Percentiles rank a stretch among this genome's conserved stretches.
Evolutionary conservation across 2,329 filamentous ascomycete species (phyloP).

Genomic region (Aspergillus spinulosporus): DNA sequence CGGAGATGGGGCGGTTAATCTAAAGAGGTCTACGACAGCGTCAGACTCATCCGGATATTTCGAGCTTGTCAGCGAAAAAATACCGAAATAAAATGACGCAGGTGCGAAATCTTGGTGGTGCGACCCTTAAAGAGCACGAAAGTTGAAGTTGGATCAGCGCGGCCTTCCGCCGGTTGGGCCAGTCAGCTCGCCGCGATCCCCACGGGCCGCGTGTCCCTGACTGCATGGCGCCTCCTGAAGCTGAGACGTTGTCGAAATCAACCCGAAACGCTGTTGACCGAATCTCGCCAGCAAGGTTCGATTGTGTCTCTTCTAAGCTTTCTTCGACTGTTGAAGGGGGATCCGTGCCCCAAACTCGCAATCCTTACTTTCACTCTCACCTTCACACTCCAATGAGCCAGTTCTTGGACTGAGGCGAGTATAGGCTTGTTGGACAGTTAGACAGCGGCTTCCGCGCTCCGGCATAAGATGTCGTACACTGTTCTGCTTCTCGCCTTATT

Average conservation of each 20-base stretch:
- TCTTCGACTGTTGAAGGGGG: background rate
- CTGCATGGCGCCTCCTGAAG: conserved; percentile 15
- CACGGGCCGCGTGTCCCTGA: conserved; percentile 29
- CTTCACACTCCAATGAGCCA: background rate
- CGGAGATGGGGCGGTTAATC: background rate
- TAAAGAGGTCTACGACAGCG: conserved; percentile 1
- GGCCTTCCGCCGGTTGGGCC: conserved; percentile 21
- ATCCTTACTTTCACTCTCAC: background rate
- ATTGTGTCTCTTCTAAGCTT: background rate
- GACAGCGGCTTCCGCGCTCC: background rate
- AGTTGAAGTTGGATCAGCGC: conserved; percentile 19
- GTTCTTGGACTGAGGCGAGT: background rate
- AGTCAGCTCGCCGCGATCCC: conserved; percentile 21
- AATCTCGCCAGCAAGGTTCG: background rate
- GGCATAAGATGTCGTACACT: conserved; percentile 5
- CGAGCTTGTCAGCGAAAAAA: no score
- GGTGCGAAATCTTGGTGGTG: background rate
- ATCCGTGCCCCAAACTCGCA: background rate
- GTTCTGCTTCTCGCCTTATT: background rate
- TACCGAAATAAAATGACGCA: background rate
- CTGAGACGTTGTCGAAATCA: background rate
- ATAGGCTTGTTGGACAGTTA: background rate
- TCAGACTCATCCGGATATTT: background rate
- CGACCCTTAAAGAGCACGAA: conserved; percentile 11
- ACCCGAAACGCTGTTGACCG: background rate